phyloP scores from a whole-genome alignment of 2,329 filamentous ascomycete genomes.

The Aspergillus pseudotamarii region DNA sequence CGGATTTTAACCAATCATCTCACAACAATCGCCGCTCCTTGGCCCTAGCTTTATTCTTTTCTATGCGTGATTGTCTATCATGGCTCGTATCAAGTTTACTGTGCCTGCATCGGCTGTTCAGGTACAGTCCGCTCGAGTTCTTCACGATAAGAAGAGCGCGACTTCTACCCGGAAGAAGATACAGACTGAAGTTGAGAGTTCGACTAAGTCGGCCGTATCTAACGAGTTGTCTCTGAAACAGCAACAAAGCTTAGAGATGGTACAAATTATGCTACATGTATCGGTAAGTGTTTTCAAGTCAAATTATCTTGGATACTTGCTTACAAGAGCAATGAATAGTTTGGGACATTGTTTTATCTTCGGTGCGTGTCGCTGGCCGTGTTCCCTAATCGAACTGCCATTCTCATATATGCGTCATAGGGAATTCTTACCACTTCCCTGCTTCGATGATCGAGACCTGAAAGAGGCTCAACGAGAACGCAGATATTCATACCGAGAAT shows the following conservation, averaged over 20 bases:
- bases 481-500: slow-evolving; percentile 32
- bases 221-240: slow-evolving; percentile 33
- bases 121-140: slow-evolving; percentile 18
- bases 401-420: slow-evolving; percentile 25
- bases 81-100: slow-evolving; percentile 31
- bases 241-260: slow-evolving; percentile 50
- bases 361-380: slow-evolving; percentile 24
- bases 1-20: neutral
- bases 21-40: neutral
- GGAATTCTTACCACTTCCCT: slow-evolving; percentile 38
- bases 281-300: slow-evolving; percentile 37
- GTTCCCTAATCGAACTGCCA: neutral
- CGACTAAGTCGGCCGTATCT: slow-evolving; percentile 11
- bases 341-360: slow-evolving; percentile 39
- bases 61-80: slow-evolving; percentile 6
- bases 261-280: slow-evolving; percentile 52
- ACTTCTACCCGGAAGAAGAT: slow-evolving; percentile 16
- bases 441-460: slow-evolving; percentile 37
- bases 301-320: neutral
- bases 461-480: slow-evolving; percentile 28
- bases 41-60: neutral
- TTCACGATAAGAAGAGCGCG: slow-evolving; percentile 9
- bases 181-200: slow-evolving; percentile 16
- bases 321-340: slow-evolving; percentile 25
- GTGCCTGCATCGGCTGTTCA: slow-evolving; percentile 22